These are phyloP conservation scores for Trypanosoma platydactyli DNA, from an alignment of 208 protist species.

Conservation along the genomic window DNA sequence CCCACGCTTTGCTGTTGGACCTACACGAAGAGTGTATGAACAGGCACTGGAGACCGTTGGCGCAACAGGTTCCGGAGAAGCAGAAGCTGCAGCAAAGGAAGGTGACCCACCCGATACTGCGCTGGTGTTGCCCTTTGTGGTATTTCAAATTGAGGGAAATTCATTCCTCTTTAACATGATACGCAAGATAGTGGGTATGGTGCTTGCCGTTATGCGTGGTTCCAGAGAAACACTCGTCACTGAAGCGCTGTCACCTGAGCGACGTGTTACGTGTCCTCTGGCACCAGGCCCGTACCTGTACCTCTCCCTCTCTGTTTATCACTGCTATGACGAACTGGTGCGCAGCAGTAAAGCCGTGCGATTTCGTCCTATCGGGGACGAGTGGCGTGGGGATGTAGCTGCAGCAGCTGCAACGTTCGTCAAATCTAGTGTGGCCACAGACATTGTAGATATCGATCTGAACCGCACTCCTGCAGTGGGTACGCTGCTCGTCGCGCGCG, in stretches of 20 bases:
- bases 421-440: slow-evolving; percentile 34
- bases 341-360: slow-evolving; percentile 9
- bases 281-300: slow-evolving; percentile 73
- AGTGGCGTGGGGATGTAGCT: slow-evolving; percentile 51
- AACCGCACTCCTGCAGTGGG: slow-evolving; percentile 58
- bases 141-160: slow-evolving; percentile 84
- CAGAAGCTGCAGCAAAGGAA: background rate
- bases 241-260: slow-evolving; percentile 54
- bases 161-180: slow-evolving; percentile 92
- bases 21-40: slow-evolving; percentile 17
- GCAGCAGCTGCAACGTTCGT: slow-evolving; percentile 44
- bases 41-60: background rate
- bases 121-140: slow-evolving; percentile 48
- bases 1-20: slow-evolving; percentile 8
- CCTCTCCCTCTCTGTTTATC: slow-evolving; percentile 67
- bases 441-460: slow-evolving; percentile 72
- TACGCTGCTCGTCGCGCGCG: slow-evolving; percentile 50
- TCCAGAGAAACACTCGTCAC: slow-evolving; percentile 41
- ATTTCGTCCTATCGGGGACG: slow-evolving; percentile 39
- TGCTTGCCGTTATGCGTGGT: slow-evolving; percentile 70
- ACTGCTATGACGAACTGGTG: slow-evolving; percentile 50
- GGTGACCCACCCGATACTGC: background rate
- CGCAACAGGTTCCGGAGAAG: background rate
- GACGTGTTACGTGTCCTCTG: slow-evolving; percentile 58
- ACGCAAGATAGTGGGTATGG: slow-evolving; percentile 75